Evolutionary conservation across 805 yeast genomes (phyloP).

Genomic region (Danielozyma ontarioensis): DNA sequence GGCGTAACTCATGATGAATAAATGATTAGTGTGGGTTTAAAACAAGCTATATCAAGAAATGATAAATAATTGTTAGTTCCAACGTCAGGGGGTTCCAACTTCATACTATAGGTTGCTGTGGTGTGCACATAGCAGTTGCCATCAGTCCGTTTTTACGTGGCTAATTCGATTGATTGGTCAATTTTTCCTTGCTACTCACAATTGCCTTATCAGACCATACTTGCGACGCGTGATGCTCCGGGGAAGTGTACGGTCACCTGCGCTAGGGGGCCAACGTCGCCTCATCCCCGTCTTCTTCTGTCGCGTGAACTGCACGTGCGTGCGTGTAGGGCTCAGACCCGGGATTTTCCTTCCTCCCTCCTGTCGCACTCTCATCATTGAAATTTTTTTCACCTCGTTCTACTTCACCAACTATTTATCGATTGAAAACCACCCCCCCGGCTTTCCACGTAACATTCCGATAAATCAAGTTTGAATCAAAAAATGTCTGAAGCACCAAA

Average conservation of each 20-base stretch:
- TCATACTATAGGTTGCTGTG: neutral
- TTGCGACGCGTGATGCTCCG: neutral
- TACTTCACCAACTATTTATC: constrained; percentile 28
- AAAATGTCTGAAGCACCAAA: constrained; percentile 45
- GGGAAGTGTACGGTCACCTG: neutral
- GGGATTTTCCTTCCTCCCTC: too few species aligned
- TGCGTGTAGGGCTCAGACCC: neutral
- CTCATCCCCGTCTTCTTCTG: too few species aligned
- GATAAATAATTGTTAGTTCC: too few species aligned
- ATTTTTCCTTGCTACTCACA: too few species aligned
- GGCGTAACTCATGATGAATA: constrained; percentile 22
- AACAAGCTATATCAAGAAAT: too few species aligned
- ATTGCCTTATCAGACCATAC: too few species aligned
- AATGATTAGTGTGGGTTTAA: neutral
- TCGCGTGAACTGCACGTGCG: neutral
- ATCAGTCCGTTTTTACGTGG: neutral
- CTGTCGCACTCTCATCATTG: neutral
- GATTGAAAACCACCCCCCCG: constrained; percentile 69
- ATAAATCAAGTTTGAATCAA: constrained; percentile 20
- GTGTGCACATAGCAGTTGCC: neutral
- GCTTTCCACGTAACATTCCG: constrained; percentile 72
- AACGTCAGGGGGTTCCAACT: too few species aligned
- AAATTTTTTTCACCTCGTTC: constrained; percentile 1
- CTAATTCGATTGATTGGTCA: neutral
- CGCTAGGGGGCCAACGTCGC: neutral